Evolutionary conservation across 495 filamentous ascomycete species (phyloP), one percentile per base, ranked within the genome.

Genomic region (Aspergillus olivimuriae): DNA sequence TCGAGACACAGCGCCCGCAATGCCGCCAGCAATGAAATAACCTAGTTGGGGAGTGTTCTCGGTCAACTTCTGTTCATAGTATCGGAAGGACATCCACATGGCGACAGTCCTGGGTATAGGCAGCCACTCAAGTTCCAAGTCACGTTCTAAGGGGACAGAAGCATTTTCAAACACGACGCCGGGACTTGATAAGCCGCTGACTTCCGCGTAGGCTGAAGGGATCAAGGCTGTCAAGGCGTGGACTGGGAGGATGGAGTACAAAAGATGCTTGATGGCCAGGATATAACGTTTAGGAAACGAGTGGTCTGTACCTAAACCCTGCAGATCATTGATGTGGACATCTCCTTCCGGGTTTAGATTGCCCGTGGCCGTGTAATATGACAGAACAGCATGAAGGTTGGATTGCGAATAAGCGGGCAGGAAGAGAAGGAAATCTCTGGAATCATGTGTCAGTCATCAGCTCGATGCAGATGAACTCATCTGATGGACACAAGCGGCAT

Each of bases 261-360:
- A 60, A 46, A 70, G 46, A 51, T 48, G 49, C 56, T 57, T 58
- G 38, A 70, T 52, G 53, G 56, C 54, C 51, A 62, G 48, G 39
- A 67, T 47, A 58, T 50, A 62, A 61, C 40, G 52, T 46, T 45
- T 76, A 84, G 85, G 80, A 80, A 88, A 87, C 62, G 74, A 70
- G 65, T 70, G 63, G 63, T 78, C 77, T 79, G 75, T 95, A 97
- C 94, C 94, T 91, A 94, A 74, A 68, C 89, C 84, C 73, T 94
- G 78, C 52, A 92, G 75, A 61, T 92, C 87, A 68, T 92, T 88
- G 69, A 98, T 81, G 51, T 86, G 74, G 50, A 92, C 90, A 74
- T 98, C 92, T 57, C 92, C 92, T 75, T 98, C 92, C 43, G 86
- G 70, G 62, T 89, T 95, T 57, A 98, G 73, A 63, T 84, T 90